phyloP scores from a whole-genome alignment of 352 stramenopile genomes.

The Phytophthora rubi region DNA sequence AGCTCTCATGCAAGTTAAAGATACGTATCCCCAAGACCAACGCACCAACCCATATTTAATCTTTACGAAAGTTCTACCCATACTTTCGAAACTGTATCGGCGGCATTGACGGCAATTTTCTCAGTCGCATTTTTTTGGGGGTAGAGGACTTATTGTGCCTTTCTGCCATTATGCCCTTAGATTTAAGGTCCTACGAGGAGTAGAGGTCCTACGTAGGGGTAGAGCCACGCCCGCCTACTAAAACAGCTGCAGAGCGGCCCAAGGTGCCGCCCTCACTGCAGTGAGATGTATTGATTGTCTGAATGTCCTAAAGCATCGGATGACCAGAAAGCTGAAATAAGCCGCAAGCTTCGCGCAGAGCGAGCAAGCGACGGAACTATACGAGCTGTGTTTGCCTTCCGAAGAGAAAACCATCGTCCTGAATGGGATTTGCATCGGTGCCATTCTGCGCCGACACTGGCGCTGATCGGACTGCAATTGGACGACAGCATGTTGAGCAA shows the following conservation, averaged over 20 bases:
- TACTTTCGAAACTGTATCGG: no score
- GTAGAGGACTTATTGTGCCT: no score
- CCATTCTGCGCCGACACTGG: background rate
- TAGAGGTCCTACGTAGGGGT: no score
- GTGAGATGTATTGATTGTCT: background rate
- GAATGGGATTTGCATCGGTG: background rate
- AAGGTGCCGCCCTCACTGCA: background rate
- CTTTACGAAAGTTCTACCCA: no score
- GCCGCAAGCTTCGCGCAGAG: background rate
- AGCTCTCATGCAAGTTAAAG: no score
- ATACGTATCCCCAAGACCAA: no score
- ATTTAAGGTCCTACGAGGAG: no score
- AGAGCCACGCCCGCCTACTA: background rate
- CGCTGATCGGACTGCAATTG: background rate
- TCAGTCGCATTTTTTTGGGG: no score
- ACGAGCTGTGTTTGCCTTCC: background rate
- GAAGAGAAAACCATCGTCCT: background rate
- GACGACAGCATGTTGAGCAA: background rate
- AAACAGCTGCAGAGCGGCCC: background rate
- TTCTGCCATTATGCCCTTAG: no score
- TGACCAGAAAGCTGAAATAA: constrained; percentile 1
- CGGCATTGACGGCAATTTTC: no score
- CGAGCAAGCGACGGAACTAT: background rate
- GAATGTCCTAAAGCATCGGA: background rate
- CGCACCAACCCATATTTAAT: no score